Base-by-base conservation (phyloP, 1,284 basidiomycete species). In the Moniliophthora roreri region DNA sequence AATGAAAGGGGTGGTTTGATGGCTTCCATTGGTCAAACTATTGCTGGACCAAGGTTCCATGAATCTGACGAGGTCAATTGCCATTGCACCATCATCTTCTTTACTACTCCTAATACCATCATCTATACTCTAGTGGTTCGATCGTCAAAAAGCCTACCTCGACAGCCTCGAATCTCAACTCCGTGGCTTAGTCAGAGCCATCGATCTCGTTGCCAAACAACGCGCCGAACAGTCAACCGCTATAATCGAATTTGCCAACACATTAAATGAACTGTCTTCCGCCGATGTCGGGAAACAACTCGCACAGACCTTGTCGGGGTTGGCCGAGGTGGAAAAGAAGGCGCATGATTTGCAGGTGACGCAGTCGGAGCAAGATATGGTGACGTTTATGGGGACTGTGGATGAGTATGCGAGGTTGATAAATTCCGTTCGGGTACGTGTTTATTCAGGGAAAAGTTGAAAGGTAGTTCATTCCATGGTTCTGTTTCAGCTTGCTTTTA, bases 41-140 rank as follows among this genome's bases (percentile, higher is more conserved):
- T 95, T 51, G 73, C 89, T 8, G 94, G 93, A 1, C 85, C 91
- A 7, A 84, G 89, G 52, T 99, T 96, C 68, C 80, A 91, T 60
- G 96, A 99, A 71, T 90, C 85, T 13, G 96, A 99, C 65, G 95
- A 98, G 70, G 91, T 89, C n/a, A n/a, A n/a, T n/a, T n/a, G n/a
- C n/a, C n/a, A n/a, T 61, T 54, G 75, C 49, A 38, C 35, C 16
- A 36, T 39, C 23, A 32, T 48, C 15, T 2, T 35, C 15, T 20
- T 15, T 15, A 35, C 34, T 41, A 20, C 15, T 28, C 24, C 37
- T 42, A 9, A 46, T 53, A 36, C 46, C 21, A 24, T 52, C 7
- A 28, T 34, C 51, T 13, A 41, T 55, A 50, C n/a, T 21, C 40
- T 57, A 93, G 83, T 99, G 95, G 94, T 99, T 98, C 63, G 93